Percentiles rank a stretch among this genome's conserved stretches.
These are phyloP conservation scores for Myotisia sp. DNA, from an alignment of 2,329 filamentous ascomycete genomes.

Conservation along the genomic window DNA sequence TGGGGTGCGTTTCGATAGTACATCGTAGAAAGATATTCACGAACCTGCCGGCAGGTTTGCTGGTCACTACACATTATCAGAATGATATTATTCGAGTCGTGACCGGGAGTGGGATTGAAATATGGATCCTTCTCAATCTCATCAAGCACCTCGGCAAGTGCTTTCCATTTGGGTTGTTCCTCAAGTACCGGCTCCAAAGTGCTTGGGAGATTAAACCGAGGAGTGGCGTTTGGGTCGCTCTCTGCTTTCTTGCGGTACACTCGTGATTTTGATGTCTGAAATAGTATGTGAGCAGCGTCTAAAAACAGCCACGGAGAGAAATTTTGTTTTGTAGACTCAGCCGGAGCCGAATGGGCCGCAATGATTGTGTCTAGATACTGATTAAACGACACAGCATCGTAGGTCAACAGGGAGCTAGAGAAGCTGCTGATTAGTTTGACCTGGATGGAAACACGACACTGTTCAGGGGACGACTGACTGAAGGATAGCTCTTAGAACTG, in stretches of 20 bases:
- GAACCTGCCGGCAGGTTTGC: constrained; percentile 70
- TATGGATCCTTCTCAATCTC: constrained; percentile 88
- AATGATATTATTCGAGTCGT: constrained; percentile 82
- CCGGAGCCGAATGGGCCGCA: constrained; percentile 74
- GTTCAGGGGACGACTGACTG: constrained; percentile 41
- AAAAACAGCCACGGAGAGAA: constrained; percentile 94
- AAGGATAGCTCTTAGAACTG: constrained; percentile 67
- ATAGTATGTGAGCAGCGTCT: constrained; percentile 87
- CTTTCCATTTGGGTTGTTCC: constrained; percentile 84
- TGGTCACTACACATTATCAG: constrained; percentile 91
- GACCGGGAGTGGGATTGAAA: constrained; percentile 59
- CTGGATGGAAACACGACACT: background rate
- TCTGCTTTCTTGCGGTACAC: constrained; percentile 65
- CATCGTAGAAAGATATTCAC: constrained; percentile 87
- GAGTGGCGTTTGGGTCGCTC: constrained; percentile 26
- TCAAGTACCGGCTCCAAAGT: constrained; percentile 70
- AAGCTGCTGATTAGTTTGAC: constrained; percentile 9
- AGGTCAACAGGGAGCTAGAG: constrained; percentile 52
- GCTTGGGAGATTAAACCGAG: constrained; percentile 34
- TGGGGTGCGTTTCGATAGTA: constrained; percentile 29
- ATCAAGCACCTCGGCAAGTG: constrained; percentile 77
- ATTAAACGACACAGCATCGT: constrained; percentile 82
- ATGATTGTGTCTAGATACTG: constrained; percentile 90
- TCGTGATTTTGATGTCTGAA: constrained; percentile 72
- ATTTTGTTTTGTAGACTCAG: constrained; percentile 72